Base-by-base conservation (phyloP, 192 early-diverging fungal species). In the Diversispora epigaea region DNA sequence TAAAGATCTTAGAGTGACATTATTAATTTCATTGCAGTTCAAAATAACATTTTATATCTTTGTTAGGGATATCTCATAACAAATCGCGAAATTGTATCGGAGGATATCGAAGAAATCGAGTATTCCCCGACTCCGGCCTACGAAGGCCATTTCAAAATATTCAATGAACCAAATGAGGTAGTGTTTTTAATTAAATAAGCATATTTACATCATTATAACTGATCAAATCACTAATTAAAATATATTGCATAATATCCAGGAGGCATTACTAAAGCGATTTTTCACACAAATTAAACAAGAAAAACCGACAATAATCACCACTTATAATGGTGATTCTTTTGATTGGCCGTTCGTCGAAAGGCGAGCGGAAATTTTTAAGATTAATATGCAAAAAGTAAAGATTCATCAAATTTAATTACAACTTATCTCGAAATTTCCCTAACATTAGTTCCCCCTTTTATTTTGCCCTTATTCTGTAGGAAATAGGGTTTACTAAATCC, bases 301-400 rank as follows among this genome's bases (percentile, higher is more conserved):
- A 17, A 86, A 89, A 67, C 98, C 98, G 0, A 93, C 91, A 0
- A 90, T 99, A 14, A 83, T 95, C 82, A 95, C 93, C 3, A 97
- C 98, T 5, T 99, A 99, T 79, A 99, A 99, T 90, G 98, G 98
- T 75, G 98, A 99, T 76, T 94, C 88, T 79, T 99, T 99, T 85
- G 98, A 99, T 88, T 98, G 95, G 95, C 96, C 96, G 0, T 99
- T 97, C 83, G 84, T 99, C 10, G 96, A 98, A 56, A 85, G 91
- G 22, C 79, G 98, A 56, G 91, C 98, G 12, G 81, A 80, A 25
- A 80, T 86, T 41, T 87, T 96, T 82, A 94, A 94, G 15, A 88
- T 98, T 47, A 89, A 93, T 61, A 92, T 99, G 91, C 86, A 90
- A 68, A 80, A 87, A 79, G 91, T 92, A 83, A 79, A 73, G 12